phyloP scores from a whole-genome alignment of 1,139 yeast genomes.

The Lodderomyces orthopsilosis region DNA sequence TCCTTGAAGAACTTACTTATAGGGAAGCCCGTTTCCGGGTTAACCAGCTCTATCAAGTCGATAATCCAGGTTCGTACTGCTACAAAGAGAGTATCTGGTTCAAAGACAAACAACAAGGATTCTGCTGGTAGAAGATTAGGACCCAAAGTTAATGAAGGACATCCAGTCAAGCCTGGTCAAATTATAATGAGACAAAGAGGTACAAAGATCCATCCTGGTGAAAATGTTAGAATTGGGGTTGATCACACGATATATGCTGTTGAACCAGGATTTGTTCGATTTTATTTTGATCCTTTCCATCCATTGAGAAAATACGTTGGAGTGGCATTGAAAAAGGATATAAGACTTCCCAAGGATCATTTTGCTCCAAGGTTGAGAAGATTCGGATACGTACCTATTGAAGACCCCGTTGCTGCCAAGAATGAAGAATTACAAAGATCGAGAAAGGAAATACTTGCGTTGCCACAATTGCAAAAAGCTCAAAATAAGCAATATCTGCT shows the following conservation, averaged over 20 bases:
- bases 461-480: slow-evolving; percentile 45
- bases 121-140: slow-evolving; percentile 96
- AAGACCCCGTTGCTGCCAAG: slow-evolving; percentile 48
- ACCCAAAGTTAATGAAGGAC: slow-evolving; percentile 79
- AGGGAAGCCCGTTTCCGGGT: neutral
- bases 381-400: slow-evolving; percentile 66
- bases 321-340: slow-evolving; percentile 65
- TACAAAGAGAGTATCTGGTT: slow-evolving; percentile 91
- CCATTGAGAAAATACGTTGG: slow-evolving; percentile 91
- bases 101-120: slow-evolving; percentile 88
- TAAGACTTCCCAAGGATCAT: slow-evolving; percentile 80
- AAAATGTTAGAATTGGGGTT: slow-evolving; percentile 83
- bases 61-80: slow-evolving; percentile 74
- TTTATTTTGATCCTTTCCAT: slow-evolving; percentile 94
- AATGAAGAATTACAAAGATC: slow-evolving; percentile 57
- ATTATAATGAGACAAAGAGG: slow-evolving; percentile 95
- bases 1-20: neutral
- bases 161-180: slow-evolving; percentile 70
- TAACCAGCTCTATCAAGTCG: neutral
- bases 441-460: slow-evolving; percentile 60
- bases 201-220: slow-evolving; percentile 95
- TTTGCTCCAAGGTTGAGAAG: slow-evolving; percentile 84
- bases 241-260: slow-evolving; percentile 90
- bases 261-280: slow-evolving; percentile 92
- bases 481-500: slow-evolving; percentile 30